These are phyloP conservation scores for Flaveria robusta DNA, from an alignment of 129 eudicot species.

Conservation along the genomic window DNA sequence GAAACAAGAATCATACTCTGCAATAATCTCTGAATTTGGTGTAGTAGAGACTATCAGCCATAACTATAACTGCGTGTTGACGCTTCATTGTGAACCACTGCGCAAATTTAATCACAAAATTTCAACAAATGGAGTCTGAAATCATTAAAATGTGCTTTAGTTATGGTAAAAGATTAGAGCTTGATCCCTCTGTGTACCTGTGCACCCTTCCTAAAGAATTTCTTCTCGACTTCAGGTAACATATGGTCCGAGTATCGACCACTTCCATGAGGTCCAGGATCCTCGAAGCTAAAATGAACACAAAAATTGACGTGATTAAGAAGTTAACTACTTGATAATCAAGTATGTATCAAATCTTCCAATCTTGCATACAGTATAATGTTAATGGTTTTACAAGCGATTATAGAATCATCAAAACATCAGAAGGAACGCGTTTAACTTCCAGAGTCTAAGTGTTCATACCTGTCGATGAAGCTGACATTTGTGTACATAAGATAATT, in stretches of 20 bases:
- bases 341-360: too few species aligned
- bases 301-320: too few species aligned
- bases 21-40: conserved; percentile 64
- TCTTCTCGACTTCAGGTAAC: conserved; percentile 91
- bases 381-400: background rate
- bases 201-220: conserved; percentile 82
- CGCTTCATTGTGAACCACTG: conserved; percentile 97
- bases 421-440: background rate
- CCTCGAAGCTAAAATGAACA: conserved; percentile 61
- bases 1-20: conserved; percentile 33
- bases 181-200: conserved; percentile 54
- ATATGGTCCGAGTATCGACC: conserved; percentile 86
- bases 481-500: conserved; percentile 89
- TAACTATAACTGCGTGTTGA: conserved; percentile 68
- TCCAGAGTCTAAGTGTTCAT: conserved; percentile 26
- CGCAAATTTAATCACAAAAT: conserved; percentile 19
- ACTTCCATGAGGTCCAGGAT: conserved; percentile 98
- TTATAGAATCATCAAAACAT: background rate
- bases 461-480: conserved; percentile 93
- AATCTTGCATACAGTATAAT: background rate
- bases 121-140: conserved; percentile 2
- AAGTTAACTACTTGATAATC: too few species aligned
- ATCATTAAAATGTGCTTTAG: background rate
- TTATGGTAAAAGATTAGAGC: too few species aligned
- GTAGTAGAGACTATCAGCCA: conserved; percentile 79